Evolutionary conservation across 2,329 filamentous ascomycete genomes (phyloP), one percentile per base, ranked within the genome.

Genomic region (Cladosporium sp.): DNA sequence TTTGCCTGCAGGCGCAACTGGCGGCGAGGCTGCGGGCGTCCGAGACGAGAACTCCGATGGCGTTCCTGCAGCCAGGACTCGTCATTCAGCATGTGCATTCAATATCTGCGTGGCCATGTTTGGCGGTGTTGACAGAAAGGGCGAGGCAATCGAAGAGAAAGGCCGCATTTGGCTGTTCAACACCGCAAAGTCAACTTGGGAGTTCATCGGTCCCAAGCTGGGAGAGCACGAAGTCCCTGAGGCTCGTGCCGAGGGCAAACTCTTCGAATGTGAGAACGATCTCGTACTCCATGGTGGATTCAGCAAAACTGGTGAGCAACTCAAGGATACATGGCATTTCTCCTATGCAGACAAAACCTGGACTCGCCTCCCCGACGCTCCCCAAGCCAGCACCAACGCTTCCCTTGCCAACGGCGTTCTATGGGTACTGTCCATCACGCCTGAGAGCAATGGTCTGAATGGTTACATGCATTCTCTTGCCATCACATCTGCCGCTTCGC

Each of bases 81-180:
- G 75, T 21, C 80, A 82, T 64, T 74, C 78, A 5, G 78, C 80
- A 1, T 78, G 78, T 59, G 72, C 74, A 3, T 77, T 79, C 66
- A 76, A 79, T 23, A 72, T 76, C 1, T 76, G 76, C 53, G 69
- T 82, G 7, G 75, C 76, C 2, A 60, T 81, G 3, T 81, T 78
- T 56, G 79, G 80, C 8, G 80, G 80, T 2, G 70, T 72, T 10
- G 72, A 78, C 29, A 71, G 75, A 18, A 64, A 66, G 0, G 76
- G 74, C 1, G 60, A 72, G 3, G 69, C 76, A 3, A 73, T 80
- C 26, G 75, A 79, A 18, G 74, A 77, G 35, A 71, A 75, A 5
- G 74, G 77, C 1, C 71, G 72, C 5, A 65, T 82, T n/a, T 82
- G 80, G 80, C 69, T 79, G 0, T 82, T 78, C 69, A 75, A 76